phyloP scores from a whole-genome alignment of 345 rosid species.

The Lagerstroemia speciosa region DNA sequence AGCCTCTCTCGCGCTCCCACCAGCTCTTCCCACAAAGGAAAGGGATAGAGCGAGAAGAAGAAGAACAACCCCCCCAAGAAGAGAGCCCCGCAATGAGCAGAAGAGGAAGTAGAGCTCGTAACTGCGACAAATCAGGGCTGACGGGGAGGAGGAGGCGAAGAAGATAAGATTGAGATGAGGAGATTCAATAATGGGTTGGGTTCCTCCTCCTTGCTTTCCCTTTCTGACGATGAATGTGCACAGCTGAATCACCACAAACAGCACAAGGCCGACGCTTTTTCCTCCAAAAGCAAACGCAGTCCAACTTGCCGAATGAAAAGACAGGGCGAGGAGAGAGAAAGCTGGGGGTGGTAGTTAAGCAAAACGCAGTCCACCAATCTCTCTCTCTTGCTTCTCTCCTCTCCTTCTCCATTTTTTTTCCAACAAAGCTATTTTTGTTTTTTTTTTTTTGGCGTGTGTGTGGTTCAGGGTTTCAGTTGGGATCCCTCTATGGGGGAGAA shows the following conservation, averaged over 20 bases:
- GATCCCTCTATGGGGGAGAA: no score
- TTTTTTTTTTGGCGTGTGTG: no score
- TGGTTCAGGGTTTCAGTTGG: no score
- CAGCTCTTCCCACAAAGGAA: no score
- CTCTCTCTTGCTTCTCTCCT: background rate
- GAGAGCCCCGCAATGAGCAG: no score
- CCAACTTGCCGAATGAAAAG: background rate
- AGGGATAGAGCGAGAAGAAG: no score
- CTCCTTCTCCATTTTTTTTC: no score
- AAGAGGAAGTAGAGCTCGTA: background rate
- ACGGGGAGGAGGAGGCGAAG: background rate
- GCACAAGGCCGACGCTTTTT: background rate
- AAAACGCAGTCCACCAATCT: background rate
- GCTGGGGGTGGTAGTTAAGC: background rate
- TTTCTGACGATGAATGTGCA: background rate
- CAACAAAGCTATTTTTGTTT: no score
- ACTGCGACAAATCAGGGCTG: background rate
- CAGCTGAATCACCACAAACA: background rate
- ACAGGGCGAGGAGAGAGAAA: background rate
- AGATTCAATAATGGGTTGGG: background rate
- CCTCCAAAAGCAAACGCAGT: constrained; percentile 1
- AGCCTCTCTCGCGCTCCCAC: background rate
- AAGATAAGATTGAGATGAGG: background rate
- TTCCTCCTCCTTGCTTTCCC: background rate
- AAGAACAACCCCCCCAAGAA: no score